These are phyloP conservation scores for Pseudogymnoascus sp. DNA, from an alignment of 2,329 filamentous ascomycete species.

Conservation along the genomic window DNA sequence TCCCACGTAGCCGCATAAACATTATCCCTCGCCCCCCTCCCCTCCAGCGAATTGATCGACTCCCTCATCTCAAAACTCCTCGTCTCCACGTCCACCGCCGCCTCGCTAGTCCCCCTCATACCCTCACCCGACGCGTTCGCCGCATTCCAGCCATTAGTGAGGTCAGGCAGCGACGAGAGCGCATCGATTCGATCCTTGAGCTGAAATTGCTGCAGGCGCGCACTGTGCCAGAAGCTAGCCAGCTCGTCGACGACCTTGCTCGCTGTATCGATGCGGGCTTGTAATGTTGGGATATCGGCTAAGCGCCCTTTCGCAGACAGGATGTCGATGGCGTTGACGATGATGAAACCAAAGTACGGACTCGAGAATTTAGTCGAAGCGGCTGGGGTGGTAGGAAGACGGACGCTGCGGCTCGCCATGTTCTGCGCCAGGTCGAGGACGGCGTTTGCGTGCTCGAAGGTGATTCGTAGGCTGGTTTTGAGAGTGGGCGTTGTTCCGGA, in stretches of 20 bases:
- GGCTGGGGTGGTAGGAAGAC: constrained; percentile 9
- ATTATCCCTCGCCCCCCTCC: neutral
- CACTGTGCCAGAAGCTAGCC: constrained; percentile 51
- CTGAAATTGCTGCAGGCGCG: constrained; percentile 36
- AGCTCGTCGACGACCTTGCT: constrained; percentile 49
- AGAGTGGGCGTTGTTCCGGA: constrained; percentile 35
- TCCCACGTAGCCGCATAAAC: neutral
- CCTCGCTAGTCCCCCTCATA: constrained; percentile 8
- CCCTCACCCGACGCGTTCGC: neutral
- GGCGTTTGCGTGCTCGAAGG: constrained; percentile 44
- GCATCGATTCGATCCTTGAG: constrained; percentile 19
- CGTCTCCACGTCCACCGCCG: constrained; percentile 12
- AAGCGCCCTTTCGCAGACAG: constrained; percentile 52
- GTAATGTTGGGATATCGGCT: constrained; percentile 41
- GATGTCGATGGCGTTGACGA: constrained; percentile 58
- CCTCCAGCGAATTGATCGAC: constrained; percentile 16
- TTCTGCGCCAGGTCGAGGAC: constrained; percentile 41
- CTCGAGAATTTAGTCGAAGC: constrained; percentile 35
- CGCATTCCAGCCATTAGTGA: neutral
- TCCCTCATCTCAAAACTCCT: constrained; percentile 21
- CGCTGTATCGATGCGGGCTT: constrained; percentile 47
- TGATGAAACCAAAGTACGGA: constrained; percentile 55
- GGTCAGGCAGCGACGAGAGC: neutral
- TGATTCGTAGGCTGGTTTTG: constrained; percentile 39
- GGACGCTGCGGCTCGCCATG: constrained; percentile 32